phyloP scores from a whole-genome alignment of 495 filamentous ascomycete species.

The Aspergillus heteromorphus region DNA sequence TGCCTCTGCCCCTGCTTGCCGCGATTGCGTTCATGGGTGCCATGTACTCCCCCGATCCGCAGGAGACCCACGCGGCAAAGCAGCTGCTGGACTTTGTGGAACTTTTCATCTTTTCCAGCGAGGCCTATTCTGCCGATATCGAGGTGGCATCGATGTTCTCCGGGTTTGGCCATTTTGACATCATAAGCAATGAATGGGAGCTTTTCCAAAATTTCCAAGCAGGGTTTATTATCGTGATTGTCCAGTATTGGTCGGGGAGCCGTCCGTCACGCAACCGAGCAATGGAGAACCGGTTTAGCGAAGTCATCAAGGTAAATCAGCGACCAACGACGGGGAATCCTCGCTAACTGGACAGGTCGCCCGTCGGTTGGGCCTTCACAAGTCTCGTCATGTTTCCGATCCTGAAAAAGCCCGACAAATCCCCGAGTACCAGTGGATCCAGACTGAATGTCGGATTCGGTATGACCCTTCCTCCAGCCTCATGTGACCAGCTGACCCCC shows the following conservation, averaged over 20 bases:
- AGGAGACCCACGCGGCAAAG: slow-evolving; percentile 34
- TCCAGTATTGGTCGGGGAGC: slow-evolving; percentile 46
- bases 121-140: slow-evolving; percentile 36
- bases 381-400: slow-evolving; percentile 31
- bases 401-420: slow-evolving; percentile 22
- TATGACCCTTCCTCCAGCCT: slow-evolving; percentile 7
- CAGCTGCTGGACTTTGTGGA: slow-evolving; percentile 43
- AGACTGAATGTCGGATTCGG: slow-evolving; percentile 42
- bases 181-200: slow-evolving; percentile 28
- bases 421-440: slow-evolving; percentile 37
- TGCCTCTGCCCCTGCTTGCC: slow-evolving; percentile 33
- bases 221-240: slow-evolving; percentile 35
- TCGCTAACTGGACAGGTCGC: slow-evolving; percentile 23
- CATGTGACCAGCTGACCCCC: slow-evolving; percentile 12
- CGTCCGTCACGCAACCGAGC: slow-evolving; percentile 34
- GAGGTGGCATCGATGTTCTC: slow-evolving; percentile 32
- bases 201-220: slow-evolving; percentile 43
- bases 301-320: slow-evolving; percentile 33
- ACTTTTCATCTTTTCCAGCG: slow-evolving; percentile 39
- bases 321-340: background rate
- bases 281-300: slow-evolving; percentile 42
- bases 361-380: slow-evolving; percentile 33
- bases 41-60: slow-evolving; percentile 40
- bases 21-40: slow-evolving; percentile 42
- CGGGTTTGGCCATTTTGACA: slow-evolving; percentile 16